Conservation (phyloP, 1,139 yeast genomes). For the Hemisphaericaspora lyxosophila region DNA sequence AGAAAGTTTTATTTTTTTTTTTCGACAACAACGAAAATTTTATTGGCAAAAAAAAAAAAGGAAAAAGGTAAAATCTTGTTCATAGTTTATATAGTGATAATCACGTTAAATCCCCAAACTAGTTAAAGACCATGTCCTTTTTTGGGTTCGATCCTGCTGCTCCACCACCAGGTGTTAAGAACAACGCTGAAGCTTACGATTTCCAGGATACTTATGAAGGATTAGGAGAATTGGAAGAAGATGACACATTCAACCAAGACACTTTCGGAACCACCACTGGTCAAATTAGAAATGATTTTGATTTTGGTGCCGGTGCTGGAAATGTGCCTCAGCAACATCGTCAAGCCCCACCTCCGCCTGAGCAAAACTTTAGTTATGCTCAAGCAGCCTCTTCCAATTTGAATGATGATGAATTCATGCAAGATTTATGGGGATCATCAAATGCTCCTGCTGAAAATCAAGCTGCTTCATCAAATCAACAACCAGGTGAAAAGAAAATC, state of each 20-base stretch:
- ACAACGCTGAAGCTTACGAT: conserved; percentile 46
- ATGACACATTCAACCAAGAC: conserved; percentile 82
- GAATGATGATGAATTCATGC: conserved; percentile 51
- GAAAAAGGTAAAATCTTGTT: background rate
- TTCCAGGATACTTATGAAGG: conserved; percentile 87
- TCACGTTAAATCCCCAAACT: too few relatives aligned
- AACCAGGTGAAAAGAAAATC: conserved; percentile 40
- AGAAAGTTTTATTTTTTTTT: too few relatives aligned
- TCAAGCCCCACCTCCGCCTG: conserved; percentile 18
- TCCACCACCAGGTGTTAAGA: conserved; percentile 29
- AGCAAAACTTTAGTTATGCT: conserved; percentile 55
- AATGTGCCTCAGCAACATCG: conserved; percentile 17
- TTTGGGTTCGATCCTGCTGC: conserved; percentile 55
- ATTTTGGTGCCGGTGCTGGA: conserved; percentile 54
- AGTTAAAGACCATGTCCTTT: conserved; percentile 48
- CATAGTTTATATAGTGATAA: too few relatives aligned
- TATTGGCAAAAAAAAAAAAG: background rate
- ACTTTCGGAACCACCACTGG: conserved; percentile 70
- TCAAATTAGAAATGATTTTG: conserved; percentile 67
- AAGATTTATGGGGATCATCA: conserved; percentile 48
- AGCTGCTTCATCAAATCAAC: conserved; percentile 15
- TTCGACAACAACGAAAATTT: background rate
- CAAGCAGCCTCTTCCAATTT: conserved; percentile 45
- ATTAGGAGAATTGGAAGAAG: conserved; percentile 70
- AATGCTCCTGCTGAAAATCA: conserved; percentile 27